Evolutionary conservation across 768 basidiomycete species (phyloP), one percentile per base, ranked within the genome.

Genomic region (Amanita rubescens): DNA sequence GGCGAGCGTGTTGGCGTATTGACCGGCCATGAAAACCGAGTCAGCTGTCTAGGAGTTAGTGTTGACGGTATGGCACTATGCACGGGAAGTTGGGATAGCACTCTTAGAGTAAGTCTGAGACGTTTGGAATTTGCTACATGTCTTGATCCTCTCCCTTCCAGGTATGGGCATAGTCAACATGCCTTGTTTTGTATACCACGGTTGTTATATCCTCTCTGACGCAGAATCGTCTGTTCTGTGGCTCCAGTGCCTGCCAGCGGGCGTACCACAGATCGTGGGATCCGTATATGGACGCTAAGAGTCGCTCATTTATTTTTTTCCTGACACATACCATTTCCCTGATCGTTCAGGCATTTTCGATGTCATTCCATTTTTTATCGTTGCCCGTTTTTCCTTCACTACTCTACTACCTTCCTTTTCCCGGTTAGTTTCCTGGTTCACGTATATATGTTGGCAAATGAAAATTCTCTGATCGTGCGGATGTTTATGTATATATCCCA

Each of bases 11-110:
- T 99, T 37, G 95, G 95, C 54, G 96, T 99, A 49, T 72, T 99
- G 57, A 92, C 94, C 34, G 95, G 96, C 15, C 95, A 99, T 64
- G 95, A 99, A 77, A 99, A 99, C 76, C 77, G 95, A 58, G 94
- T 99, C 60, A 90, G 87, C 64, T 98, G 96, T 75, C 71, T 99
- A 60, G 95, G 95, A 51, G 96, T 98, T 59, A 91, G 87, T 59
- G 82, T 85, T 43, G 95, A 99, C 66, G 95, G 95, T 37, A 97
- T 97, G 88, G 95, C 95, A 43, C 84, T 99, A 55, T 97, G 95
- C 78, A 99, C 95, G 33, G 95, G 95, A 49, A 89, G 86, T 67
- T 99, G 95, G 95, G 95, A 99, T 68, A 93, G 90, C 71, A 90
- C 93, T 46, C 84, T 97, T 63, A 86, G 92, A 80, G 94, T 94